Conservation (phyloP, 2,329 filamentous ascomycete genomes). For the Amesomyces nigricolor region DNA sequence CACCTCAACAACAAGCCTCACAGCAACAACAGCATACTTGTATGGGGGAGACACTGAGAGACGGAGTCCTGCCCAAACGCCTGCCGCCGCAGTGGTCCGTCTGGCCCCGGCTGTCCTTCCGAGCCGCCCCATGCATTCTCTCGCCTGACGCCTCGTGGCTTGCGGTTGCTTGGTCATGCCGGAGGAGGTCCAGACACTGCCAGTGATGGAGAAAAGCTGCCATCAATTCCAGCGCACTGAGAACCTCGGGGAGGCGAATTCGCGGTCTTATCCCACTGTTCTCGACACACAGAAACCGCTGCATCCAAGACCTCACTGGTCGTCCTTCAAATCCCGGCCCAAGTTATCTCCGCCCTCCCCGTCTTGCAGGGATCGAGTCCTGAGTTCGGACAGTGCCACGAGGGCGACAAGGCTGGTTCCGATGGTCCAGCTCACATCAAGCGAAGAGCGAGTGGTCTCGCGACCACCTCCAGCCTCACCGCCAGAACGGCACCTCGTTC, state of each 20-base stretch:
- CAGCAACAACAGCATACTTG: no score
- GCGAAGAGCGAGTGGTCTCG: conserved; percentile 3
- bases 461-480: conserved; percentile 2
- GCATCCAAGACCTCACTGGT: no score
- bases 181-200: no score
- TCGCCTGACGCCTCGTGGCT: not conserved
- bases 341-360: not conserved
- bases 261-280: not conserved
- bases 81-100: conserved; percentile 7
- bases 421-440: not conserved
- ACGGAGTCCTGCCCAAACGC: not conserved
- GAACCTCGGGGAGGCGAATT: not conserved
- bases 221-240: not conserved
- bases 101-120: conserved; percentile 19
- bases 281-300: not conserved
- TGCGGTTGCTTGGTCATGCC: no score
- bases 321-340: not conserved
- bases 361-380: not conserved
- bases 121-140: conserved; percentile 14
- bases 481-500: not conserved
- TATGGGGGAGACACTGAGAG: no score
- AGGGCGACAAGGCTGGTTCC: not conserved
- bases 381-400: conserved; percentile 4
- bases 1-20: no score
- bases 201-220: no score